These are phyloP conservation scores for Camelina sativa DNA, from an alignment of 345 rosid genomes.

Conservation along the genomic window DNA sequence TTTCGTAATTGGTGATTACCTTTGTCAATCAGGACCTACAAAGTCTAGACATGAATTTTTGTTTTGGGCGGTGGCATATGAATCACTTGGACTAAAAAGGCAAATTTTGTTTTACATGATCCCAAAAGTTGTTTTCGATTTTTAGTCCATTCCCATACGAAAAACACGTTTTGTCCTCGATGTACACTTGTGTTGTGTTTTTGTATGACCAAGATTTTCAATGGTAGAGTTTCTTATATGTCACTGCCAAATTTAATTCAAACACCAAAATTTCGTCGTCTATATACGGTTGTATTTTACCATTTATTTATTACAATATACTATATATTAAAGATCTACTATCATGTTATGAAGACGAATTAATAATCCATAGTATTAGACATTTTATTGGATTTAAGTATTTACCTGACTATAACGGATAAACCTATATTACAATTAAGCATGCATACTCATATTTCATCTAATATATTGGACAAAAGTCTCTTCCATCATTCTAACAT, in stretches of 20 bases:
- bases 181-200: conserved; percentile 37
- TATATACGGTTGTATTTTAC: conserved; percentile 9
- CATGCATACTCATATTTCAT: not conserved
- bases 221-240: conserved; percentile 12
- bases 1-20: not conserved
- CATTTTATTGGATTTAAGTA: not conserved
- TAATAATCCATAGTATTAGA: too few relatives aligned
- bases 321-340: not conserved
- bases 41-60: conserved; percentile 5
- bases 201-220: conserved; percentile 31
- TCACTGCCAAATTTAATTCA: conserved; percentile 20
- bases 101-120: conserved; percentile 38
- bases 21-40: not conserved
- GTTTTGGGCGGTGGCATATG: conserved; percentile 38
- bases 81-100: conserved; percentile 32
- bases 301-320: not conserved
- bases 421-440: not conserved
- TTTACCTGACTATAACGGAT: not conserved
- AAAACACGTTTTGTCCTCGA: conserved; percentile 26
- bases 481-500: not conserved
- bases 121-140: conserved; percentile 13
- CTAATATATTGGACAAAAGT: not conserved
- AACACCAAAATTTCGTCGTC: conserved; percentile 3
- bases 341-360: not conserved
- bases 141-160: not conserved